phyloP scores from a whole-genome alignment of 2,329 filamentous ascomycete species.

The Trichoderma harzianum region DNA sequence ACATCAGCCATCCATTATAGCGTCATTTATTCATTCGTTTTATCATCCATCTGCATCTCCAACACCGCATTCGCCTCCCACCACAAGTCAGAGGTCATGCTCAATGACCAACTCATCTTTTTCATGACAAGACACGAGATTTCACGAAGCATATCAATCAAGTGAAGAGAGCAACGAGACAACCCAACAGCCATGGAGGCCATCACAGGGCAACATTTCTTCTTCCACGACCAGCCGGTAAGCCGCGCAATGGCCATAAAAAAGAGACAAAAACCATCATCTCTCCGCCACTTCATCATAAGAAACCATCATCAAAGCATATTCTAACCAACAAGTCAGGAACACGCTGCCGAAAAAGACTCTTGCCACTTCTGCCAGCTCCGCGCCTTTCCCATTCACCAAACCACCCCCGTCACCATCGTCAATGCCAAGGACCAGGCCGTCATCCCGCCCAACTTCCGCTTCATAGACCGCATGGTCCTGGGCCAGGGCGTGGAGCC shows the following conservation, averaged over 20 bases:
- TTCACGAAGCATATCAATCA: not conserved
- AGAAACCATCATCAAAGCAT: not conserved
- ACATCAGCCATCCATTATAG: not conserved
- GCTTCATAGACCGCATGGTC: conserved; percentile 63
- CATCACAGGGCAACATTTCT: conserved; percentile 48
- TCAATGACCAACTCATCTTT: not conserved
- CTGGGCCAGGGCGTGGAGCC: conserved; percentile 58
- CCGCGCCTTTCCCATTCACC: conserved; percentile 49
- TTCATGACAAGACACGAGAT: not conserved
- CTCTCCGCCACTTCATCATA: not conserved
- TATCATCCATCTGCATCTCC: not conserved
- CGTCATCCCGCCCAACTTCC: conserved; percentile 60
- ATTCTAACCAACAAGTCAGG: not conserved
- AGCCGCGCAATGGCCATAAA: too few relatives aligned
- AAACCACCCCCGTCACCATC: conserved; percentile 54
- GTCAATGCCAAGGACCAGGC: conserved; percentile 59
- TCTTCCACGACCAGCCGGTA: conserved; percentile 42
- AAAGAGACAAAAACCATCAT: not conserved
- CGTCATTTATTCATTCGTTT: not conserved
- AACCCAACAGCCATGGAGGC: conserved; percentile 40
- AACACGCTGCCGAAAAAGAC: conserved; percentile 35
- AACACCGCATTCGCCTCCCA: not conserved
- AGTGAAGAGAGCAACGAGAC: not conserved
- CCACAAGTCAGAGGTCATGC: not conserved
- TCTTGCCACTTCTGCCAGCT: conserved; percentile 63